These are phyloP conservation scores for Pichia scutulata DNA, from an alignment of 805 yeast species.

Conservation along the genomic window DNA sequence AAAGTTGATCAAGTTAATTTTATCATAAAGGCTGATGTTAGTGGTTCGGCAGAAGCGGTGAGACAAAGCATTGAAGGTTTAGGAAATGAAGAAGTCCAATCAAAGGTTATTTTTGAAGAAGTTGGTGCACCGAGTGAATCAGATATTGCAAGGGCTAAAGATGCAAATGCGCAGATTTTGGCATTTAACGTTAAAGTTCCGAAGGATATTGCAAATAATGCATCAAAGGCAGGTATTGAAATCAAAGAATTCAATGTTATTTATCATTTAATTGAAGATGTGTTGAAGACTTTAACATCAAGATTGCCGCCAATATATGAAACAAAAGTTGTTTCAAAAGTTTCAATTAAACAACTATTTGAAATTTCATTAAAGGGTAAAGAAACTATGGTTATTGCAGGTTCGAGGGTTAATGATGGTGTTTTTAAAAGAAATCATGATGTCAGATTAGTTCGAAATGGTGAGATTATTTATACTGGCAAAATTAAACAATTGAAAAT, in stretches of 20 bases:
- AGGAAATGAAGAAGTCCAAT: slow-evolving; percentile 81
- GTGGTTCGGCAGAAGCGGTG: slow-evolving; percentile 93
- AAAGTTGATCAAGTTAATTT: slow-evolving; percentile 40
- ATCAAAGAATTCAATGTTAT: slow-evolving; percentile 70
- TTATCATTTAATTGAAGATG: slow-evolving; percentile 81
- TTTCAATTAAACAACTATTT: slow-evolving; percentile 64
- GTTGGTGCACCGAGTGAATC: slow-evolving; percentile 71
- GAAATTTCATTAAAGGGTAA: slow-evolving; percentile 53
- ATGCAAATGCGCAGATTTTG: slow-evolving; percentile 65
- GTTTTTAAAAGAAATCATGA: slow-evolving; percentile 48
- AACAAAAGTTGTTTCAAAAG: slow-evolving; percentile 56
- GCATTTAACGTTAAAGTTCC: slow-evolving; percentile 73
- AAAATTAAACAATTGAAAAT: slow-evolving; percentile 66
- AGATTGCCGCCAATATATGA: slow-evolving; percentile 61
- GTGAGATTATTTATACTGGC: slow-evolving; percentile 35
- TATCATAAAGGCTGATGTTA: slow-evolving; percentile 84
- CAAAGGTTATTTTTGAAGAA: slow-evolving; percentile 60
- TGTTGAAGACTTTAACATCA: slow-evolving; percentile 53
- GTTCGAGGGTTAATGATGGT: slow-evolving; percentile 75
- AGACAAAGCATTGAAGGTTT: slow-evolving; percentile 68
- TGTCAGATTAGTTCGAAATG: slow-evolving; percentile 36
- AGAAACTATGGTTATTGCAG: slow-evolving; percentile 63
- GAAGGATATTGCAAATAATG: slow-evolving; percentile 51
- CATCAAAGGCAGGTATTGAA: slow-evolving; percentile 47
- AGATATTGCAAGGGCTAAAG: slow-evolving; percentile 59